Base-by-base conservation (phyloP, 768 basidiomycete species). In the Tubosaeta sp. region DNA sequence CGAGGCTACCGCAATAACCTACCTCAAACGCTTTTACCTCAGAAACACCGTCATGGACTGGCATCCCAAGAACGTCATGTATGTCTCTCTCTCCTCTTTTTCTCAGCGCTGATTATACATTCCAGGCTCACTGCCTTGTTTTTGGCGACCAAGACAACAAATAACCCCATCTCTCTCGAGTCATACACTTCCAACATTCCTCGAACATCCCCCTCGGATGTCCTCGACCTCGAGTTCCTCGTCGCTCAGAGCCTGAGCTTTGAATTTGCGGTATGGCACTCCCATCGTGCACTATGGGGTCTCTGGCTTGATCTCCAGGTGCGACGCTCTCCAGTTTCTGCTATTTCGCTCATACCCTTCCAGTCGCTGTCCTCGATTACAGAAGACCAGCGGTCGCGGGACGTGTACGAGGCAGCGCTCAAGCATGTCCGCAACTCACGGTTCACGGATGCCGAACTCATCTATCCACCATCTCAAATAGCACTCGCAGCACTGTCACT, bases 1-100 rank as follows among this genome's bases (percentile, higher is more conserved):
- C 7, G 90, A 94, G 67, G 90, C 92, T 0, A 97, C 95, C 4
- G 93, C 94, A 0, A 79, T 90, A 51, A 84, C 80, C 49, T 99
- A 96, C 69, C 74, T 99, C 59, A 98, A 98, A 68, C 80, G 96
- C 4, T 99, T 99, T 70, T 99, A 98, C 66, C 78, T 98, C 49
- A 88, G 88, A 71, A 98, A 98, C 64, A 98, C 94, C 2, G 92
- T 94, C 47, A 97, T 98, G 94, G 96, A 98, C 66, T 97, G 92
- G 86, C 96, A 98, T 72, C 96, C 96, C 0, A 95, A 94, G 71
- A 94, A 91, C 63, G 91, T 99, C 62, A 99, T 99, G 96, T 96
- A 62, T 44, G 86, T 69, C 9, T 12, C n/a, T 34, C 27, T 47
- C 31, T 46, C 30, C 29, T 21, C 46, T 30, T 21, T 9, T 39